These are phyloP conservation scores for Prunus mongolica DNA, from an alignment of 306 rosid species.

Conservation along the genomic window DNA sequence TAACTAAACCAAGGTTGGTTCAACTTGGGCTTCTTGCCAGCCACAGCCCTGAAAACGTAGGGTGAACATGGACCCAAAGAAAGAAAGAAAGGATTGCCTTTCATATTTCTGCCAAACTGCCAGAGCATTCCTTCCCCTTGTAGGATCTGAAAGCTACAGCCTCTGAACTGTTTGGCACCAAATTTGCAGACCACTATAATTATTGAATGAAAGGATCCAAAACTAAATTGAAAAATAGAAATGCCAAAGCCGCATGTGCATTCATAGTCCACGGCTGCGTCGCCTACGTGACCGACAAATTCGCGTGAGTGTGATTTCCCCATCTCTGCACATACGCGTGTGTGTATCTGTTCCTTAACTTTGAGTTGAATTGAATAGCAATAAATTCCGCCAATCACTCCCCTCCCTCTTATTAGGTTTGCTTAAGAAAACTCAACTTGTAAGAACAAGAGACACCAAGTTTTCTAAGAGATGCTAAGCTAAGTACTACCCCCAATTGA, in stretches of 20 bases:
- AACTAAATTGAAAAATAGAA: background rate
- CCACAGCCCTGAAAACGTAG: background rate
- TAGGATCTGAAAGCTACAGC: background rate
- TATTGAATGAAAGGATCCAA: background rate
- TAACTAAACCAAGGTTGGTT: background rate
- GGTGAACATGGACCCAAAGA: background rate
- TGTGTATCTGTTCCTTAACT: background rate
- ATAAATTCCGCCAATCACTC: background rate
- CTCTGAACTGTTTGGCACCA: background rate
- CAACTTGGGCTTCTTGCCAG: background rate
- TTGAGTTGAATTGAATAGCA: background rate
- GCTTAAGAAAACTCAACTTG: too few relatives aligned
- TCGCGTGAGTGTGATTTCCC: background rate
- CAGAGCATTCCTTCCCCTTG: background rate
- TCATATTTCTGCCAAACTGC: constrained; percentile 1
- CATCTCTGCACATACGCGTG: background rate
- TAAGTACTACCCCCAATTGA: too few relatives aligned
- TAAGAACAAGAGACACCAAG: too few relatives aligned
- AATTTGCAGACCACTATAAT: background rate
- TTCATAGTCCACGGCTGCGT: background rate
- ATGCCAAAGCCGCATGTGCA: background rate
- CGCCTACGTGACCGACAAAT: background rate
- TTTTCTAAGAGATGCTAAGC: too few relatives aligned
- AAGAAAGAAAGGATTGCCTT: background rate
- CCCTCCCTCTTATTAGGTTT: background rate